These are phyloP conservation scores for Alternaria atra DNA, from an alignment of 2,329 filamentous ascomycete species.

Conservation along the genomic window DNA sequence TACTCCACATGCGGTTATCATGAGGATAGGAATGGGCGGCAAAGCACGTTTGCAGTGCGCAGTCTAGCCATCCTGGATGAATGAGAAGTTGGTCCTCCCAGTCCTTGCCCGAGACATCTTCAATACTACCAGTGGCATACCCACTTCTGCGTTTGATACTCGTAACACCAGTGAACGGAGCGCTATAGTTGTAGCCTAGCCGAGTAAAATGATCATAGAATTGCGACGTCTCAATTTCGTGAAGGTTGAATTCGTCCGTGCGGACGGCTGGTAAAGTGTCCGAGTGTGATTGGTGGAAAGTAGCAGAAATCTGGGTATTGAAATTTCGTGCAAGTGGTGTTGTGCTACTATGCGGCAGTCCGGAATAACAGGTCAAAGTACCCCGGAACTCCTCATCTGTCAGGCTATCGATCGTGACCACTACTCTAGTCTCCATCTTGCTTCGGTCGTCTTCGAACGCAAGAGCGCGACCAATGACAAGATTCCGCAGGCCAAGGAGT, in stretches of 20 bases:
- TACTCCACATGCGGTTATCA: slow-evolving; percentile 36
- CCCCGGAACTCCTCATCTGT: slow-evolving; percentile 1
- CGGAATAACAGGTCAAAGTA: slow-evolving; percentile 1
- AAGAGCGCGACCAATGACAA: slow-evolving; percentile 26
- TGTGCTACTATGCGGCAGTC: slow-evolving; percentile 5
- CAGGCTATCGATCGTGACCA: slow-evolving; percentile 12
- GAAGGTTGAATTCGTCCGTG: slow-evolving; percentile 16
- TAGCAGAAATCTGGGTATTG: slow-evolving; percentile 7
- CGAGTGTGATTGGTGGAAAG: slow-evolving; percentile 4
- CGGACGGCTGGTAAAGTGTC: slow-evolving; percentile 10
- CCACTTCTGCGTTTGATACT: slow-evolving; percentile 16
- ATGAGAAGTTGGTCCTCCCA: slow-evolving; percentile 15
- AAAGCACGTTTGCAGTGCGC: slow-evolving; percentile 40
- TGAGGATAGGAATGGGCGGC: slow-evolving; percentile 39
- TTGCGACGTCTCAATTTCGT: slow-evolving; percentile 2
- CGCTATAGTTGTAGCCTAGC: slow-evolving; percentile 34
- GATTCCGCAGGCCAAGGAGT: slow-evolving; percentile 18
- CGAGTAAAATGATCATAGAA: slow-evolving; percentile 29
- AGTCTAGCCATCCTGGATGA: slow-evolving; percentile 42
- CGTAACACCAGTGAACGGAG: slow-evolving; percentile 12
- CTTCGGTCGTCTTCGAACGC: slow-evolving; percentile 13
- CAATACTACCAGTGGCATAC: slow-evolving; percentile 11
- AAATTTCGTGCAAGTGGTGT: slow-evolving; percentile 10
- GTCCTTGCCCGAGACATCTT: slow-evolving; percentile 2
- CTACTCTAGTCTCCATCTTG: slow-evolving; percentile 10